These are phyloP conservation scores for Stylosanthes scabra DNA, from an alignment of 331 rosid species.

Conservation along the genomic window DNA sequence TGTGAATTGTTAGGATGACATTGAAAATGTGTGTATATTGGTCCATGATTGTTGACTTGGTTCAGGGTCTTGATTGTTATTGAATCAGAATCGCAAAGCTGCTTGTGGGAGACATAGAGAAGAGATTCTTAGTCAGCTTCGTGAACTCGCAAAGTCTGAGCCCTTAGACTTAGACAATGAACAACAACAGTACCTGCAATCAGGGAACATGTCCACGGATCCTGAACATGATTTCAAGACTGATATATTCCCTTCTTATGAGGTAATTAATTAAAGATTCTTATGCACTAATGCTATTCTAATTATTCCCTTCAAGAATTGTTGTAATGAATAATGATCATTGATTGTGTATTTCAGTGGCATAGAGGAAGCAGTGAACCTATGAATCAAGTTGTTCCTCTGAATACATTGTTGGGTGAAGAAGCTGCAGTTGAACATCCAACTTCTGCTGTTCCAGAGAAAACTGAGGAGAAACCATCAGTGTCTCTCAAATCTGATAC, in stretches of 20 bases:
- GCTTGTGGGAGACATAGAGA: slow-evolving; percentile 80
- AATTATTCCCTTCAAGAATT: neutral
- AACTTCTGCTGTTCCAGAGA: no score
- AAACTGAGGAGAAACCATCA: slow-evolving; percentile 42
- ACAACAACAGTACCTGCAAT: slow-evolving; percentile 42
- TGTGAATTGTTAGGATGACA: slow-evolving; percentile 5
- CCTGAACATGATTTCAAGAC: slow-evolving; percentile 49
- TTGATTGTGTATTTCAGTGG: slow-evolving; percentile 49
- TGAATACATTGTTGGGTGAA: slow-evolving; percentile 39
- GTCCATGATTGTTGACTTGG: slow-evolving; percentile 49
- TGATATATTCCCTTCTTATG: slow-evolving; percentile 40
- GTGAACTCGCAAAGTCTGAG: slow-evolving; percentile 64
- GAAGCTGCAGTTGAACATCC: slow-evolving; percentile 53
- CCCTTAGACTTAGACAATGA: slow-evolving; percentile 47
- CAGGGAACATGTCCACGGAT: slow-evolving; percentile 33
- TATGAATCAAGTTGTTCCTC: slow-evolving; percentile 50
- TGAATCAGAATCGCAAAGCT: slow-evolving; percentile 83
- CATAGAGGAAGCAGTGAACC: slow-evolving; percentile 44
- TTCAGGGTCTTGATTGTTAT: slow-evolving; percentile 48
- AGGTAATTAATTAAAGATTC: slow-evolving; percentile 73
- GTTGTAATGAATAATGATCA: neutral
- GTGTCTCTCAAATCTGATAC: slow-evolving; percentile 40
- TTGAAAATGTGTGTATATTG: slow-evolving; percentile 33
- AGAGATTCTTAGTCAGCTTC: slow-evolving; percentile 79
- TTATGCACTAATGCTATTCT: no score